Base-by-base conservation (phyloP, 441 rosid species). In the Syzygium malaccense region DNA sequence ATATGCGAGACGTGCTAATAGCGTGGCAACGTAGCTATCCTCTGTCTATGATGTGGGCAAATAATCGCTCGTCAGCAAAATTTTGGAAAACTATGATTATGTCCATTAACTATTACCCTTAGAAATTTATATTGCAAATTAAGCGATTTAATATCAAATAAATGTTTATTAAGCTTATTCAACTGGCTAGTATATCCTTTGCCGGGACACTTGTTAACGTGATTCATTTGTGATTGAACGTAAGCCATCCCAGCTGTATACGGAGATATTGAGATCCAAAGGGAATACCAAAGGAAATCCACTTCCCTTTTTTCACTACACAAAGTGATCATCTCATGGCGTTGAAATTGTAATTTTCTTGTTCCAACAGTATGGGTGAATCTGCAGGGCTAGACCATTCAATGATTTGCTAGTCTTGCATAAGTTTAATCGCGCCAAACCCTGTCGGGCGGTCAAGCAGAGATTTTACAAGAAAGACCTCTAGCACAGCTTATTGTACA, bases 121-220 rank as follows among this genome's bases (percentile, higher is more conserved):
- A 11, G 48, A 37, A 33, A 37, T 37, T 33, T 20, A 5, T 71
- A 20, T 20, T 10, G 8, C 49, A 71, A 14, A 20, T 5, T 20
- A 37, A 33, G 14, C 41, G n/a, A 37, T 20, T 20, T 37, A 37
- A 37, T 71, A 37, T 20, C 8, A 4, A 12, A 25, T 3, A 37
- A 20, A 71, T 13, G 17, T 20, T 20, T 6, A 71, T 37, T 41
- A 20, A 71, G 80, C 41, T 71, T 71, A 28, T 71, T 37, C 79
- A 33, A 68, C 48, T 33, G 33, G 48, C 79, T 33, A 33, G 48
- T 19, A 5, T 19, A 33, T 19, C 79, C 79, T 32, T 68, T 33
- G 41, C 19, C 9, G 0, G 45, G 45, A 33, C 26, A 32, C 0
- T 32, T 9, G 41, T 5, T 9, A 33, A 68, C 0, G 48, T 5